A percentile compares a stretch with the other conserved stretches of the same genome.
Evolutionary conservation across 805 yeast genomes (phyloP).

Genomic region (Candida anglica): DNA sequence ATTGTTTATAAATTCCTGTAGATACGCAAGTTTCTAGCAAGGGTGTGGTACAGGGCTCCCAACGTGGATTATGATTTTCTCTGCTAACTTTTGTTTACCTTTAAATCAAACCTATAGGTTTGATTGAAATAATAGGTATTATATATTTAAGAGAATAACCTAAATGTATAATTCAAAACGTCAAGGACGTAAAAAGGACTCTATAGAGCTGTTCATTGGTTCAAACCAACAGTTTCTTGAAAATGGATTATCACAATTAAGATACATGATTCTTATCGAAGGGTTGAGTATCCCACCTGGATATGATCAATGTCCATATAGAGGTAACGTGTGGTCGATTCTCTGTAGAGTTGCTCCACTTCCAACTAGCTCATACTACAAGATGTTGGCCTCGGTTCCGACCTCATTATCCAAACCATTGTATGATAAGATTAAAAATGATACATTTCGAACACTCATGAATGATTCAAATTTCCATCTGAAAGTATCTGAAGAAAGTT

Average conservation of each 20-base stretch:
- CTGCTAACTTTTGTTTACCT: too few relatives aligned
- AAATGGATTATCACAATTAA: slow-evolving; percentile 29
- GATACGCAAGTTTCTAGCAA: too few relatives aligned
- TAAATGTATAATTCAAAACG: too few relatives aligned
- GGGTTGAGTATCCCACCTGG: slow-evolving; percentile 39
- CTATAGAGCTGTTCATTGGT: slow-evolving; percentile 35
- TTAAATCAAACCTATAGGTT: too few relatives aligned
- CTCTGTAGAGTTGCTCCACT: slow-evolving; percentile 60
- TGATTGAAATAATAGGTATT: too few relatives aligned
- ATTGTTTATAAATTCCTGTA: too few relatives aligned
- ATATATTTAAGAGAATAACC: too few relatives aligned
- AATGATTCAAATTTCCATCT: slow-evolving; percentile 63
- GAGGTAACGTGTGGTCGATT: slow-evolving; percentile 80
- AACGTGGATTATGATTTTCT: not conserved
- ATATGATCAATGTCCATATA: slow-evolving; percentile 57
- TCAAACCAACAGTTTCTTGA: slow-evolving; percentile 32
- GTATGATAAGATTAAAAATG: slow-evolving; percentile 72
- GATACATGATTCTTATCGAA: slow-evolving; percentile 38
- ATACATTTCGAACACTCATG: slow-evolving; percentile 80
- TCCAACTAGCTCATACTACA: slow-evolving; percentile 51
- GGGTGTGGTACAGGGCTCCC: not conserved
- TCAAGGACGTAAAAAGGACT: slow-evolving; percentile 32
- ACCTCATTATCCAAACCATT: slow-evolving; percentile 39
- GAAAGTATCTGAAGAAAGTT: slow-evolving; percentile 64
- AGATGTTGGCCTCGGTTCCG: slow-evolving; percentile 52